Percentiles rank a stretch among this genome's conserved stretches.
phyloP scores from a whole-genome alignment of 2,329 filamentous ascomycete genomes.

The Diatrype stigma region DNA sequence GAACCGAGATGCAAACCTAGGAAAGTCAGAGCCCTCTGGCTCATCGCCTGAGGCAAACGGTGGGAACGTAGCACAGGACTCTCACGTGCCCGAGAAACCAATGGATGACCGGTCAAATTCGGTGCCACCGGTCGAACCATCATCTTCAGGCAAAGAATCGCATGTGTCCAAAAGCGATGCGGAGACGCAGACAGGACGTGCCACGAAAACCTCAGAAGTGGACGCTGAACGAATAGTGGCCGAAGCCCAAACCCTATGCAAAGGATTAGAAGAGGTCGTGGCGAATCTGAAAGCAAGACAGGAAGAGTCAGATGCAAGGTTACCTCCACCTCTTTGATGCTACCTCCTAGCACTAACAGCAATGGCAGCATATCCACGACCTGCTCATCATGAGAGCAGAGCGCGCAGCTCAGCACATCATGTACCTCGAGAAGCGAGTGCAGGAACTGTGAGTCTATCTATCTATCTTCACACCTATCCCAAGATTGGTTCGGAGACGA shows the following conservation, averaged over 20 bases:
- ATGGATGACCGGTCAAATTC: slow-evolving; percentile 14
- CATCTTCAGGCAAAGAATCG: slow-evolving; percentile 11
- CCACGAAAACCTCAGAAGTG: slow-evolving; percentile 11
- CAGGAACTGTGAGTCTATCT: slow-evolving; percentile 46
- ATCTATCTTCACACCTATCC: background rate
- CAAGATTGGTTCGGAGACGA: slow-evolving; percentile 9
- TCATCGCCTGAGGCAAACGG: slow-evolving; percentile 6
- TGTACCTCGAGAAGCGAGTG: slow-evolving; percentile 56
- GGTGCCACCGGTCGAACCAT: slow-evolving; percentile 9
- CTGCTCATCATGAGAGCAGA: slow-evolving; percentile 56
- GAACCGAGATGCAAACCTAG: slow-evolving; percentile 10
- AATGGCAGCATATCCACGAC: slow-evolving; percentile 53
- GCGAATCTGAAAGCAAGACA: slow-evolving; percentile 49
- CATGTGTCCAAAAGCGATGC: background rate
- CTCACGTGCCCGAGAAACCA: slow-evolving; percentile 25
- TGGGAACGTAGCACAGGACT: slow-evolving; percentile 26
- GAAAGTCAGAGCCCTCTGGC: slow-evolving; percentile 10
- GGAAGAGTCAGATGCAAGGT: slow-evolving; percentile 55
- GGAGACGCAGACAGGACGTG: background rate
- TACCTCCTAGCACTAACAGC: slow-evolving; percentile 21
- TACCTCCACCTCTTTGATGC: slow-evolving; percentile 1
- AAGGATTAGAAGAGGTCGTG: slow-evolving; percentile 46
- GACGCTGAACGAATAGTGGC: slow-evolving; percentile 30
- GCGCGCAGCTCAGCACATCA: slow-evolving; percentile 52
- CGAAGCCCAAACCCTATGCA: slow-evolving; percentile 43